Conservation (phyloP, 2,329 filamentous ascomycete genomes). For the Pseudogymnoascus verrucosus region DNA sequence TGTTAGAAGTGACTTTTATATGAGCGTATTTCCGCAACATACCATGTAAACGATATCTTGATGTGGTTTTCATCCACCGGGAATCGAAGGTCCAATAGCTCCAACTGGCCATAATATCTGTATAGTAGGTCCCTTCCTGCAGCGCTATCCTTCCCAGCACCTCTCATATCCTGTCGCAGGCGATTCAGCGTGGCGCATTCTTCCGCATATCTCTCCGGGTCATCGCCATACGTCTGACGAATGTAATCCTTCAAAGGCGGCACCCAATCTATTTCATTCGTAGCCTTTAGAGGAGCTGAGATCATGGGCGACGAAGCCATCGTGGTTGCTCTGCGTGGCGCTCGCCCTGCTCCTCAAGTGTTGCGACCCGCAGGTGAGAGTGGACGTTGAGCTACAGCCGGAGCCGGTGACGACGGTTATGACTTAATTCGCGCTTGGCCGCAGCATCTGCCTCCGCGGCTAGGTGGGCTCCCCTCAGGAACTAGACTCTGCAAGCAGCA, state of each 20-base stretch:
- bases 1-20: conserved; percentile 20
- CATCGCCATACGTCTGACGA: conserved; percentile 86
- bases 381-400: neutral
- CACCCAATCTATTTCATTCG: conserved; percentile 98
- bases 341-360: neutral
- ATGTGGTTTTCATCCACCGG: conserved; percentile 98
- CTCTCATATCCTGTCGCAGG: conserved; percentile 94
- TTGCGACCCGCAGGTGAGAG: conserved; percentile 7
- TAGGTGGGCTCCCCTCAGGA: conserved; percentile 6
- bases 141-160: conserved; percentile 92
- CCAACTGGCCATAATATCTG: conserved; percentile 94
- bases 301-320: conserved; percentile 57
- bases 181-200: conserved; percentile 93
- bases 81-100: conserved; percentile 87
- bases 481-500: neutral
- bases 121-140: conserved; percentile 90
- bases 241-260: conserved; percentile 89
- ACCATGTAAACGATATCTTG: conserved; percentile 98
- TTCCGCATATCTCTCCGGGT: conserved; percentile 90
- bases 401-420: conserved; percentile 2
- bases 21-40: conserved; percentile 22
- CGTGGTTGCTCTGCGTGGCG: neutral
- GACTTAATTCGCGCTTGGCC: conserved; percentile 3
- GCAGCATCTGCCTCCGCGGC: conserved; percentile 5
- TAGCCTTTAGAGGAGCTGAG: conserved; percentile 83